Evolutionary conservation across 2,329 filamentous ascomycete species (phyloP).

Genomic region (Penicillium sp.): DNA sequence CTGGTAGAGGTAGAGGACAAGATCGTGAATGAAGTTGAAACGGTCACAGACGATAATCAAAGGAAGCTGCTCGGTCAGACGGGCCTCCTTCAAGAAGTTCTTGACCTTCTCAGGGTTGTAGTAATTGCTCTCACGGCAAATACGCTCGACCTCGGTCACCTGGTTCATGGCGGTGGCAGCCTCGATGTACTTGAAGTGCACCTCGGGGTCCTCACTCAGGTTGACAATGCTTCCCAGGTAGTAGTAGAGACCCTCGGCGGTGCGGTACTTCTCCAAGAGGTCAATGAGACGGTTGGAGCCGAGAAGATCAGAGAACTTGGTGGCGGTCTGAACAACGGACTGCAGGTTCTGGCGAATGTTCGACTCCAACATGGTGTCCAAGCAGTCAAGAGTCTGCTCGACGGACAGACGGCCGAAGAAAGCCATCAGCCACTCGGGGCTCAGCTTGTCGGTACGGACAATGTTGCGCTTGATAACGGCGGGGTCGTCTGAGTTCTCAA

Average conservation of each 20-base stretch:
- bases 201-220: constrained; percentile 89
- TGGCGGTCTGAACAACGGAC: constrained; percentile 90
- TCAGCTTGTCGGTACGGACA: constrained; percentile 79
- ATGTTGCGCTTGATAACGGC: constrained; percentile 89
- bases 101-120: constrained; percentile 96
- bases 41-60: constrained; percentile 98
- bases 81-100: constrained; percentile 98
- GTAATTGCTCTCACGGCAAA: constrained; percentile 88
- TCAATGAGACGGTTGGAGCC: constrained; percentile 87
- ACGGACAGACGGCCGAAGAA: constrained; percentile 96
- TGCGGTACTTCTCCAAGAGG: constrained; percentile 96
- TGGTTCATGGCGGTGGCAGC: constrained; percentile 92
- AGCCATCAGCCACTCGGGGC: constrained; percentile 83
- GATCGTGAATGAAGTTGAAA: constrained; percentile 98
- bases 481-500: constrained; percentile 94
- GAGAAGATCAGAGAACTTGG: constrained; percentile 95
- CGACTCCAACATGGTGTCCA: constrained; percentile 93
- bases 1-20: constrained; percentile 96
- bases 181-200: constrained; percentile 99
- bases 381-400: constrained; percentile 88
- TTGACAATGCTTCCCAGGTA: constrained; percentile 98
- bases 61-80: constrained; percentile 86
- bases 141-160: constrained; percentile 92
- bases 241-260: constrained; percentile 94
- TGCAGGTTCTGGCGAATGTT: constrained; percentile 98